These are phyloP conservation scores for Dissophora ornata DNA, from an alignment of 192 early-diverging fungal genomes.

Conservation along the genomic window DNA sequence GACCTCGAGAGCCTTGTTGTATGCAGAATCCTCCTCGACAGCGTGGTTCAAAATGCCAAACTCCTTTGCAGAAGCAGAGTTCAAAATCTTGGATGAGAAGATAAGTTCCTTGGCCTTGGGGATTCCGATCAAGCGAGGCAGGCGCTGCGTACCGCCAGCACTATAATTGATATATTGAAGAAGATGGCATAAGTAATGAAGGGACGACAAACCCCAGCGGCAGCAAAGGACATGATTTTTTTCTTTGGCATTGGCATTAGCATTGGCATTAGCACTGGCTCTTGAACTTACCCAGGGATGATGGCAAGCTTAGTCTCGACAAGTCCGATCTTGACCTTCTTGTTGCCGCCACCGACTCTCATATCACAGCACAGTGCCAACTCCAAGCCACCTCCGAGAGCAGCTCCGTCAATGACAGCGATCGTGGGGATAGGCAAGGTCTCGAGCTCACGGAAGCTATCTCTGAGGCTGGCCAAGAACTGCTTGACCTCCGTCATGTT, in stretches of 20 bases:
- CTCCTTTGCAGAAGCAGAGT: slow-evolving; percentile 70
- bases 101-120: slow-evolving; percentile 94
- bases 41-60: slow-evolving; percentile 84
- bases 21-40: slow-evolving; percentile 69
- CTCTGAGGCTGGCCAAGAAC: slow-evolving; percentile 84
- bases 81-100: slow-evolving; percentile 82
- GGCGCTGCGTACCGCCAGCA: slow-evolving; percentile 94
- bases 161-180: slow-evolving; percentile 55
- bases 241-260: too few species aligned
- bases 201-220: too few species aligned
- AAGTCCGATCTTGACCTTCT: slow-evolving; percentile 83
- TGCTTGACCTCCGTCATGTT: slow-evolving; percentile 75
- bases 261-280: too few species aligned
- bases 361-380: slow-evolving; percentile 91
- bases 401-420: slow-evolving; percentile 92
- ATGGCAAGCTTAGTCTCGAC: slow-evolving; percentile 94
- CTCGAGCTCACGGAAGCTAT: slow-evolving; percentile 86
- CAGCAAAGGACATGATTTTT: too few species aligned
- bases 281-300: slow-evolving; percentile 84
- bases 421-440: slow-evolving; percentile 93
- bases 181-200: too few species aligned
- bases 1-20: slow-evolving; percentile 80
- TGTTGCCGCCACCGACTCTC: slow-evolving; percentile 77
- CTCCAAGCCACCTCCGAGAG: slow-evolving; percentile 94
- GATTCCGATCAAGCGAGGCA: slow-evolving; percentile 87